Conservation (phyloP, 305 asterid species). For the Fraxinus greggii region DNA sequence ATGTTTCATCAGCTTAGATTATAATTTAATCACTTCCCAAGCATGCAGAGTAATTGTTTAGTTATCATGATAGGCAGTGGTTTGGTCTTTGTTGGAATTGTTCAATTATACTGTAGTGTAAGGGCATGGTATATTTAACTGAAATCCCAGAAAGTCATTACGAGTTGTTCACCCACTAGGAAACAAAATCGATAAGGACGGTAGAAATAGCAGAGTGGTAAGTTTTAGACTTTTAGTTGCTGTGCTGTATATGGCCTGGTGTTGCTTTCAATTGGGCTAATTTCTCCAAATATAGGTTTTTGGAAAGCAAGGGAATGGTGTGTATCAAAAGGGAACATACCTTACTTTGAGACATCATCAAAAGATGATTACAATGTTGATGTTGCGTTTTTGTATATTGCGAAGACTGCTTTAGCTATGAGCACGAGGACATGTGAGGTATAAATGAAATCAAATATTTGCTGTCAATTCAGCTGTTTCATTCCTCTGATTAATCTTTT, state of each 20-base stretch:
- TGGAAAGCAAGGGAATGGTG: slow-evolving; percentile 95
- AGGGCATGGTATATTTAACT: no score
- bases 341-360: slow-evolving; percentile 97
- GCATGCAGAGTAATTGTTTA: no score
- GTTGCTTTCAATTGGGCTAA: slow-evolving; percentile 18
- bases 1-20: no score
- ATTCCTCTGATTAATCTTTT: not conserved
- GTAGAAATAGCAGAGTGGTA: slow-evolving; percentile 98
- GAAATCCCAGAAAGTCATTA: no score
- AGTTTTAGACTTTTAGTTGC: slow-evolving; percentile 23
- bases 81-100: not conserved
- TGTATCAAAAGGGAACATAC: slow-evolving; percentile 89
- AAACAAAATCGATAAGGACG: slow-evolving; percentile 90
- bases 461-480: not conserved
- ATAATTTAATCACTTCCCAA: no score
- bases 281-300: slow-evolving; percentile 54
- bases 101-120: not conserved
- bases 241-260: slow-evolving; percentile 3
- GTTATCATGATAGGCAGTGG: no score
- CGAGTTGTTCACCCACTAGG: slow-evolving; percentile 55
- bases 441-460: not conserved
- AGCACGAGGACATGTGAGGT: slow-evolving; percentile 83
- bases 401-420: slow-evolving; percentile 86
- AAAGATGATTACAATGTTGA: slow-evolving; percentile 94
- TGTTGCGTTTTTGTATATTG: slow-evolving; percentile 78